Conservation (phyloP, 495 filamentous ascomycete genomes). For the Aspergillus mulundensis region DNA sequence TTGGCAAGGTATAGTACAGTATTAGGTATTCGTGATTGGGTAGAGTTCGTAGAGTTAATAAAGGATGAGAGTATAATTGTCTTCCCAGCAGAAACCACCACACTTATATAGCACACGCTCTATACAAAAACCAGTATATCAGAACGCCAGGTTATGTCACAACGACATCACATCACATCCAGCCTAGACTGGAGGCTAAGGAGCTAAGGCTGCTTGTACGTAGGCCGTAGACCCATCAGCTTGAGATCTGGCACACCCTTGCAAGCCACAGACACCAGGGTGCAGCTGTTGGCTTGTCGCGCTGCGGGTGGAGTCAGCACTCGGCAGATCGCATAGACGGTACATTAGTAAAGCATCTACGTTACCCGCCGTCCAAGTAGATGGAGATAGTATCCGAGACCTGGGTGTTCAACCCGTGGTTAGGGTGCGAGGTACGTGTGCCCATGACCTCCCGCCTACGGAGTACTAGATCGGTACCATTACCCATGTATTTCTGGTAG, state of each 20-base stretch:
- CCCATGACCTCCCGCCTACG: too few relatives aligned
- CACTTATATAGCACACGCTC: not conserved
- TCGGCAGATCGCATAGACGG: not conserved
- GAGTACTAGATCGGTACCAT: not conserved
- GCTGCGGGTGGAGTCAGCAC: not conserved
- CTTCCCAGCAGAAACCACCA: not conserved
- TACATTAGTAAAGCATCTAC: not conserved
- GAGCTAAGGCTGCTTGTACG: not conserved
- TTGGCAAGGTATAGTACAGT: not conserved
- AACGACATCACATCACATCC: conserved; percentile 5
- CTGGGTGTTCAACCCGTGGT: not conserved
- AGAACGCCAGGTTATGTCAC: conserved; percentile 2
- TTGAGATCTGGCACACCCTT: conserved; percentile 2
- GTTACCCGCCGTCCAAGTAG: too few relatives aligned
- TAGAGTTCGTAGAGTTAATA: not conserved
- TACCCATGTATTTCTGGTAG: not conserved
- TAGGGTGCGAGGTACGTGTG: not conserved
- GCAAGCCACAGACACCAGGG: conserved; percentile 7
- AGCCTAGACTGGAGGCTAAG: not conserved
- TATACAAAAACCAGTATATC: not conserved
- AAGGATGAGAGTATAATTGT: not conserved
- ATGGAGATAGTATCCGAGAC: not conserved
- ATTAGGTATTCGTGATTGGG: too few relatives aligned
- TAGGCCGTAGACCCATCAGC: not conserved
- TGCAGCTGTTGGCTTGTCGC: not conserved